Evolutionary conservation across 257 asterid genomes (phyloP), one percentile per base, ranked within the genome.

Genomic region (Plantago elongata): DNA sequence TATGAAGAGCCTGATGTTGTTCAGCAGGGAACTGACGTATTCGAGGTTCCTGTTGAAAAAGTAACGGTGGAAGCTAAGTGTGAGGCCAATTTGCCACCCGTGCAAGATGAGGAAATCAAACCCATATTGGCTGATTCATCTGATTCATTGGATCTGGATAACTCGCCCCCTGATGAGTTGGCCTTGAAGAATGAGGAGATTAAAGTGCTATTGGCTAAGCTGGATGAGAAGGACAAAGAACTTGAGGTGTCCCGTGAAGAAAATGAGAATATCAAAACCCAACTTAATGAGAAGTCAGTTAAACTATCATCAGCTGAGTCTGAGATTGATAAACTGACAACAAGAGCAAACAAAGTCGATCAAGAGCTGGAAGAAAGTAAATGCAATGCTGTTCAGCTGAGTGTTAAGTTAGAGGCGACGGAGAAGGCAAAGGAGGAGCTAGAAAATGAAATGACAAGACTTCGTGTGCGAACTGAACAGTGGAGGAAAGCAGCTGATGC

Each of bases 401-500:
- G 45, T 9, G 84, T 83, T 74, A 85, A 81, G 76, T 65, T 93
- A 34, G 79, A 73, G 45, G 80, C 69, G 1, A 61, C 74, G 0
- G 97, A 89, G 38, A 80, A 75, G 50, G 82, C 71, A 0, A 93
- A 82, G 62, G 82, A 61, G 57, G 94, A 78, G 7, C 18, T 93
- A 55, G 96, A 89, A 63, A 60, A 55, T 11, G 99, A 93, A 79
- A 87, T 93, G 96, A 87, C 79, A 81, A 87, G 70, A 85, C 90
- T 93, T 2, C 76, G 82, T 5, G 84, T 93, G 14, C 99, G 89
- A 57, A 89, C 97, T 0, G 97, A 89, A 60, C 99, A 93, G 45
- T 93, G 99, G 99, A 77, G 90, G 60, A 93, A 93, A 72, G 99
- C 99, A 30, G 99, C 99, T 0, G 97, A 92, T 72, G 97, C 96